Base-by-base conservation (phyloP, 2,329 filamentous ascomycete genomes). In the Pyrenochaeta sp. region DNA sequence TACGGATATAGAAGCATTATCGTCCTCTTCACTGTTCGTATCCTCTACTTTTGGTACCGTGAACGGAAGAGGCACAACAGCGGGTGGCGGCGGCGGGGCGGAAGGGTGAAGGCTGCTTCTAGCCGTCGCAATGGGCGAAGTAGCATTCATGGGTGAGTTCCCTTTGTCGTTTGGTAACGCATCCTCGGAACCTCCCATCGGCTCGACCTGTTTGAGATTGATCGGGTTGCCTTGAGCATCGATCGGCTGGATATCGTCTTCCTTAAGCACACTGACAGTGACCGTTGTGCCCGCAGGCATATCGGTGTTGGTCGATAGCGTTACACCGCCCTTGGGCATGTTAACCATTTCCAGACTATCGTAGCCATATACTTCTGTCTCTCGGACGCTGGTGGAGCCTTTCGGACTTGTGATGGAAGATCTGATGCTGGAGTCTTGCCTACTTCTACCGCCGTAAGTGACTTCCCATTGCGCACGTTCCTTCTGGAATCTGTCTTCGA, bases 381-480 rank as follows among this genome's bases (percentile, higher is more conserved):
- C 77, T 25, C 61, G 63, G 6, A 78, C 60, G 42, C 72, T 77
- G 10, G 68, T 64, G 0, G 75, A 74, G 8, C 61, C 71, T 61
- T 77, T 79, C 5, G 64, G 72, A 36, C 68, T 71, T 45, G 64
- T 69, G 24, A 69, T 69, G 30, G 75, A 79, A 22, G 76, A 80
- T 24, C 80, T 84, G 30, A 84, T 75, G 10, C 83, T 85, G 0
- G 84, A 90, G 32, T 85, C 83, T 65, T 71, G 71, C 72, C 43
- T 75, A 66, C 27, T 81, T 54, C 85, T 86, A 61, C 90, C 83
- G 0, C 90, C 91, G 65, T 96, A 95, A 1, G 85, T 81, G 5
- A 85, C 85, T 73, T 97, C 93, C 93, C 93, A 97, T 59, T 88
- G 80, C 6, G 80, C 80, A 44, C 86, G 83, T 59, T 92, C 90